These are phyloP conservation scores for Fraxinus cuspidata DNA, from an alignment of 257 asterid species.

Conservation along the genomic window DNA sequence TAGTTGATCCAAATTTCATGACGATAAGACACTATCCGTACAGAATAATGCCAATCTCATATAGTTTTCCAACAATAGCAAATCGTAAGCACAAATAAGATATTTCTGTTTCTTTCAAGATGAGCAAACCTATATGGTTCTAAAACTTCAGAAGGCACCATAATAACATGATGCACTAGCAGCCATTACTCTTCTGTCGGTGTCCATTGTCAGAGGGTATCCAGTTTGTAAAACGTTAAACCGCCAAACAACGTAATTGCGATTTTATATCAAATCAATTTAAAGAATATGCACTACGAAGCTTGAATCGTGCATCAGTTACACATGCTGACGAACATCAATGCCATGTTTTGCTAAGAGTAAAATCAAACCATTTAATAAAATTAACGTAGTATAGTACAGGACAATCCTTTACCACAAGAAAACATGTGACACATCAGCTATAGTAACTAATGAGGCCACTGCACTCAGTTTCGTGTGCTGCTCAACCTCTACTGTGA, in stretches of 20 bases:
- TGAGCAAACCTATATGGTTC: background rate
- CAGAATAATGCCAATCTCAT: no score
- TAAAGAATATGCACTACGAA: background rate
- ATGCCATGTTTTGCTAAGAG: background rate
- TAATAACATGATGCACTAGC: background rate
- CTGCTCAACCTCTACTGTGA: background rate
- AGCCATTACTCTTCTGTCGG: background rate
- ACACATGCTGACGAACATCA: constrained; percentile 1
- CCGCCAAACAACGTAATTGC: background rate
- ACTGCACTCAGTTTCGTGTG: background rate
- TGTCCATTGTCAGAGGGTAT: background rate
- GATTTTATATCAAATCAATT: background rate
- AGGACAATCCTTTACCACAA: constrained; percentile 13
- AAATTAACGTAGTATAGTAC: constrained; percentile 18
- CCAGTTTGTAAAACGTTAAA: background rate
- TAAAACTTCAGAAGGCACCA: background rate
- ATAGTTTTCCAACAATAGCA: no score
- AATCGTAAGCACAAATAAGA: background rate
- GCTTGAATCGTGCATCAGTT: background rate
- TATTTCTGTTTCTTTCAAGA: background rate
- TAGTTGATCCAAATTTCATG: constrained; percentile 26
- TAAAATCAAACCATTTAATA: constrained; percentile 7
- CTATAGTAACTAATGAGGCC: constrained; percentile 16
- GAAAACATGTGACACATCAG: constrained; percentile 20
- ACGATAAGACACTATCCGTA: constrained; percentile 7